Evolutionary conservation across 1,139 yeast species (phyloP), one percentile per base, ranked within the genome.

Genomic region (Kodamaea sp.): DNA sequence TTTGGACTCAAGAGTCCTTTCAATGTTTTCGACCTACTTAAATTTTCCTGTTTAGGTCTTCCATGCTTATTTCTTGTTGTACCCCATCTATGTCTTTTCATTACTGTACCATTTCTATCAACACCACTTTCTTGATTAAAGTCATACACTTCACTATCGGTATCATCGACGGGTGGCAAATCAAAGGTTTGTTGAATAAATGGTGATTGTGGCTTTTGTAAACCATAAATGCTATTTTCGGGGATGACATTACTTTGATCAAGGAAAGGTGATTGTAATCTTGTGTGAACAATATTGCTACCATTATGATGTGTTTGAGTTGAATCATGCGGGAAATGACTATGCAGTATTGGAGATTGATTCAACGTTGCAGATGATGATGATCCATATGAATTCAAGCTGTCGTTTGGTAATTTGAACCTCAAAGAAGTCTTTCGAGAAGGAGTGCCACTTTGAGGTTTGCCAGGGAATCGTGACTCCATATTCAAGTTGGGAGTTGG

Each of bases 31-130:
- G 73, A 66, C 42, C 83, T 58, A 24, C 63, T 60, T 23, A 75
- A 65, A 27, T 65, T 67, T 39, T 68, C 74, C 43, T 57, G 58
- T 30, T 63, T 61, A 5, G 89, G 88, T 35, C 75, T 70, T n/a
- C 95, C 95, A 47, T 79, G 75, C 46, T 80, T 81, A 53, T 81
- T 79, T 49, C 96, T 74, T 45, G 84, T 86, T 7, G 97, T 88
- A 41, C 96, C 97, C 96, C 96, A 85, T 63, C 96, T 74, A 52
- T 81, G 77, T 52, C 95, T 75, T 53, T 84, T 80, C 80, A 81
- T 81, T 5, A 66, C 62, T 9, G 65, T 55, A 11, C 46, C 49
- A 8, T 40, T 35, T 31, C 51, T 40, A 24, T 40, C 39, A 24
- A 40, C 40, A 15, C 32, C 35, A 15, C 15, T 8, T 11, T 39